Evolutionary conservation across 1,139 yeast species (phyloP).

Genomic region (Debaryomyces nepalensis): DNA sequence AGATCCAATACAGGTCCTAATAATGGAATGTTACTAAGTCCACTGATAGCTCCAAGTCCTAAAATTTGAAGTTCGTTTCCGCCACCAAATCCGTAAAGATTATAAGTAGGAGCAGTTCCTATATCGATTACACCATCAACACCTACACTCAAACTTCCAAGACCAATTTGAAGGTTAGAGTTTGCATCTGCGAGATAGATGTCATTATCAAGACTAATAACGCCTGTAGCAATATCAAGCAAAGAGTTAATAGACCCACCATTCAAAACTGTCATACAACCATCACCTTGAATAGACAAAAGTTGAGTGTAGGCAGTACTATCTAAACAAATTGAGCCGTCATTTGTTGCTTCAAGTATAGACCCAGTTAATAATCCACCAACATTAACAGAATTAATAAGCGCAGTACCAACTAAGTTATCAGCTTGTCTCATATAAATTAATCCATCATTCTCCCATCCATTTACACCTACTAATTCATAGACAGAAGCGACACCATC

Average conservation of each 20-base stretch:
- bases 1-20: neutral
- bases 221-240: constrained; percentile 3
- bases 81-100: constrained; percentile 9
- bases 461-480: constrained; percentile 6
- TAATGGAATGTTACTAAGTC: constrained; percentile 8
- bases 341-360: constrained; percentile 3
- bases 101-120: constrained; percentile 7
- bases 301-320: constrained; percentile 7
- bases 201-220: constrained; percentile 5
- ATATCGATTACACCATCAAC: constrained; percentile 8
- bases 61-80: constrained; percentile 4
- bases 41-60: constrained; percentile 7
- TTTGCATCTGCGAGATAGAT: constrained; percentile 7
- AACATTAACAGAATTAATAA: constrained; percentile 8
- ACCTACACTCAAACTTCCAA: constrained; percentile 10
- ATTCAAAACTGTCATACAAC: constrained; percentile 3
- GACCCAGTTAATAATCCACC: constrained; percentile 7
- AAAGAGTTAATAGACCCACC: constrained; percentile 6
- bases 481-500: constrained; percentile 6
- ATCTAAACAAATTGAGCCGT: constrained; percentile 2
- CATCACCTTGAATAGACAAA: constrained; percentile 3
- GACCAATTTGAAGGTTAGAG: constrained; percentile 6
- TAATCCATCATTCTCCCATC: constrained; percentile 9
- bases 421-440: constrained; percentile 6
- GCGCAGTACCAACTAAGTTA: constrained; percentile 8